Base-by-base conservation (phyloP, 495 filamentous ascomycete genomes). In the Penicillium cosmopolitanum region DNA sequence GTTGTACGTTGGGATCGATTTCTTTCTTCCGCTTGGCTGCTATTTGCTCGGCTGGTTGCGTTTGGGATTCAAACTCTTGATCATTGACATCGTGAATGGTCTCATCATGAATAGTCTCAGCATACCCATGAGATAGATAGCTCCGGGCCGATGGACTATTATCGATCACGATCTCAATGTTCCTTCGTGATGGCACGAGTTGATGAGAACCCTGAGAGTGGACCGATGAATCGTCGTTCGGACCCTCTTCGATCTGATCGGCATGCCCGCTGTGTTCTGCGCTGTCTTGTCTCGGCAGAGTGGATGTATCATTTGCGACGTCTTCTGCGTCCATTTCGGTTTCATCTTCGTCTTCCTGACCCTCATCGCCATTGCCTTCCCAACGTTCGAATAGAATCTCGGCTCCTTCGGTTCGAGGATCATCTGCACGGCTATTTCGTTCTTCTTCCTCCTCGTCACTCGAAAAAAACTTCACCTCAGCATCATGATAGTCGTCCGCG, bases 111-210 rank as follows among this genome's bases (percentile, higher is more conserved):
- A 48, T 48, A 9, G 46, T 48, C 21, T 48, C 46, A 25, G 46
- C 46, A 19, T 12, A 48, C 19, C 46, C 46, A 28, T 48, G 46
- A 3, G 46, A 48, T n/a, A 48, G 18, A 28, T 10, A 48, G 15
- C 46, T 48, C 16, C n/a, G 42, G 18, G 23, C 11, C 28, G 28
- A 31, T 31, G 28, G 28, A 48, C 11, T 48, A 25, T 23, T 25
- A 5, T 48, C 46, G 46, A 48, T 48, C 19, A 48, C 46, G 4
- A 25, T 19, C 19, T 48, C 46, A 19, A 48, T 18, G 23, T 48
- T 16, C 5, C 16, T 16, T 16, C 16, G 42, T 19, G n/a, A 44
- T 44, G 42, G 42, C 16, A 44, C n/a, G 5, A 44, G 16, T 18
- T 18, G 42, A 44, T 10, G 42, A 44, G 15, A 19, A 44, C n/a